A percentile compares a stretch with the other conserved stretches of the same genome.
Conservation (phyloP, 1,284 basidiomycete species). For the Marasmius tenuissimus region DNA sequence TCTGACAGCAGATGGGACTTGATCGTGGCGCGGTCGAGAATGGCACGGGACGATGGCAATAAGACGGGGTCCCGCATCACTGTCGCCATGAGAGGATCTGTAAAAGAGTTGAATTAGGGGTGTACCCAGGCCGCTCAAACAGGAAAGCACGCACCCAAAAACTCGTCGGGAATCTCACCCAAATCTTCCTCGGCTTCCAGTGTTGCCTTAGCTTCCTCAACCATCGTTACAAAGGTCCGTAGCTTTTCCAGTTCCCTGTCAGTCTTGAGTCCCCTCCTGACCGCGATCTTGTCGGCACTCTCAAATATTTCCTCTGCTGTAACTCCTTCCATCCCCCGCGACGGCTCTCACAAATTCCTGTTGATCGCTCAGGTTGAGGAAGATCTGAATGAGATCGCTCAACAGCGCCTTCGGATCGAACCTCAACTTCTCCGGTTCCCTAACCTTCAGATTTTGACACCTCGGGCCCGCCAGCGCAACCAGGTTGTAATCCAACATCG, state of each 20-base stretch:
- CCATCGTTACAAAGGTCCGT: slow-evolving; percentile 72
- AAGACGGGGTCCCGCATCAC: slow-evolving; percentile 96
- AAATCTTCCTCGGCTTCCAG: slow-evolving; percentile 91
- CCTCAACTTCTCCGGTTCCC: slow-evolving; percentile 85
- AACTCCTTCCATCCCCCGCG: slow-evolving; percentile 91
- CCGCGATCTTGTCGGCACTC: slow-evolving; percentile 72
- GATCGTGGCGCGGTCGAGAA: slow-evolving; percentile 92
- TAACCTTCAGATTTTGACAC: slow-evolving; percentile 82
- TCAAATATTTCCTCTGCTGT: slow-evolving; percentile 86
- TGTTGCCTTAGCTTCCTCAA: slow-evolving; percentile 79
- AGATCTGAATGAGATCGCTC: slow-evolving; percentile 89
- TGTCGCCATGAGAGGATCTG: slow-evolving; percentile 91
- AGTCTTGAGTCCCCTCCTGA: slow-evolving; percentile 73
- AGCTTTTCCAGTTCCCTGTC: slow-evolving; percentile 80
- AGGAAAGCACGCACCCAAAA: slow-evolving; percentile 62
- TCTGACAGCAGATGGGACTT: slow-evolving; percentile 94
- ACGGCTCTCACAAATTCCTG: slow-evolving; percentile 86
- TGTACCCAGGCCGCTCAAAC: background rate
- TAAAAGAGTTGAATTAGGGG: slow-evolving; percentile 7
- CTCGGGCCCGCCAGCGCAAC: slow-evolving; percentile 87
- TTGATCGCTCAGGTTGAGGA: slow-evolving; percentile 85
- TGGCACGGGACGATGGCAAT: slow-evolving; percentile 80
- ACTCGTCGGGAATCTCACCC: slow-evolving; percentile 95
- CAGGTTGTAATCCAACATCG: slow-evolving; percentile 97
- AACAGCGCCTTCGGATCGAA: slow-evolving; percentile 88